phyloP scores from a whole-genome alignment of 2,329 filamentous ascomycete genomes.

The Diaporthe amygdali region DNA sequence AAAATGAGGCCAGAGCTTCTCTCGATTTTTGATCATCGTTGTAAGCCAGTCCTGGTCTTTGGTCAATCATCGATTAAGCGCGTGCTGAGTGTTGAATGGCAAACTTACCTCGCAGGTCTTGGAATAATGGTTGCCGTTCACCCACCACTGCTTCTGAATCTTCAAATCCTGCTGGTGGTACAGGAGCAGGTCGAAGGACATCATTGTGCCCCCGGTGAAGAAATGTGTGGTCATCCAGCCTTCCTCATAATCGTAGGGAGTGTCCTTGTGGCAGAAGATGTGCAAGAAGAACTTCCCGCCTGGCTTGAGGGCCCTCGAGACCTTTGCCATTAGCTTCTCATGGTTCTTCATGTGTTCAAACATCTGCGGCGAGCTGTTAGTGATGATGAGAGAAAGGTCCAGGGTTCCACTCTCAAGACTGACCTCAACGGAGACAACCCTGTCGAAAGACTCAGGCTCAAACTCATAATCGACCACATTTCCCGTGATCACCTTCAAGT shows the following conservation, averaged over 20 bases:
- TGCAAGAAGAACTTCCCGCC: conserved; percentile 73
- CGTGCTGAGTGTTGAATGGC: too few relatives aligned
- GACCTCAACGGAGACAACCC: conserved; percentile 69
- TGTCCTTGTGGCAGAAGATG: conserved; percentile 68
- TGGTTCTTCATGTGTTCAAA: conserved; percentile 84
- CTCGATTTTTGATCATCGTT: conserved; percentile 63
- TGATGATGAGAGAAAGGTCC: neutral
- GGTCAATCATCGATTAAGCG: neutral
- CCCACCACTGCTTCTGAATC: conserved; percentile 72
- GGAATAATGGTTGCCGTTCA: conserved; percentile 71
- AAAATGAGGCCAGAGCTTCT: conserved; percentile 67
- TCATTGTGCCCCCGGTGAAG: conserved; percentile 78
- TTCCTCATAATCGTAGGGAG: conserved; percentile 72
- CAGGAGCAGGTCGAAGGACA: conserved; percentile 67
- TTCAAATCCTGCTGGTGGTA: conserved; percentile 70
- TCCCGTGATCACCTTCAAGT: conserved; percentile 69
- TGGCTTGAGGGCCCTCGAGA: conserved; percentile 62
- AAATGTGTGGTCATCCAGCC: conserved; percentile 79
- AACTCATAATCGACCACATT: conserved; percentile 73
- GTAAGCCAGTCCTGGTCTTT: conserved; percentile 62
- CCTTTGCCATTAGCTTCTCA: conserved; percentile 68
- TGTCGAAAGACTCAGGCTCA: conserved; percentile 60
- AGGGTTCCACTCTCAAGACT: neutral
- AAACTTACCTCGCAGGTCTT: conserved; percentile 67
- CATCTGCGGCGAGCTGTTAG: conserved; percentile 45